Evolutionary conservation across 164 flowering plant species (phyloP).

Genomic region (Echeveria elegans): DNA sequence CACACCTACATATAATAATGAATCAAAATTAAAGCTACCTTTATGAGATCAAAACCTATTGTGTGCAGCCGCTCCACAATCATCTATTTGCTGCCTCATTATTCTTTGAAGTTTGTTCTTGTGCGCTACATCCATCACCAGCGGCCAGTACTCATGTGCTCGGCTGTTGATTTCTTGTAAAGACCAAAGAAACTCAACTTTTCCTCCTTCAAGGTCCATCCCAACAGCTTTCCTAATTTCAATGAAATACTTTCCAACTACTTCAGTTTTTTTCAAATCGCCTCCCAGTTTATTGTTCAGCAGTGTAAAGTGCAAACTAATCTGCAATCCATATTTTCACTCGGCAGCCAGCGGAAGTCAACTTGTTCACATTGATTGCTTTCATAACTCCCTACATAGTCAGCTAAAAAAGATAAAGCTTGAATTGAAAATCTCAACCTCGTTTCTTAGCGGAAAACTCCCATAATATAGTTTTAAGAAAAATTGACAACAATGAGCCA

Average conservation of each 20-base stretch:
- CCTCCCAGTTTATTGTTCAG: too few species aligned
- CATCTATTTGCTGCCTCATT: constrained; percentile 29
- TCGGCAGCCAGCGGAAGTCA: constrained; percentile 70
- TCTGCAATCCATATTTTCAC: constrained; percentile 95
- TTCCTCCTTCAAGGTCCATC: constrained; percentile 55
- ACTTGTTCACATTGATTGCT: constrained; percentile 74
- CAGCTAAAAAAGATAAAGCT: too few species aligned
- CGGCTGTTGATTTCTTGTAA: constrained; percentile 75
- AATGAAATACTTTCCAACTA: constrained; percentile 69
- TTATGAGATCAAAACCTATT: neutral
- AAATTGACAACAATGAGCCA: too few species aligned
- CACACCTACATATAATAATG: too few species aligned
- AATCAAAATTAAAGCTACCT: neutral
- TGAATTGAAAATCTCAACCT: too few species aligned
- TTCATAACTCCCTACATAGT: constrained; percentile 98
- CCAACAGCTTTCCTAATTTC: constrained; percentile 95
- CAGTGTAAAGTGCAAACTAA: too few species aligned
- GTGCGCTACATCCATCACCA: constrained; percentile 87
- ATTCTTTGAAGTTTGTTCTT: constrained; percentile 80
- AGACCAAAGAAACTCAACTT: constrained; percentile 86
- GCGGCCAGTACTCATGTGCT: constrained; percentile 84
- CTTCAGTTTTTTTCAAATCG: constrained; percentile 80
- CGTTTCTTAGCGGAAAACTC: too few species aligned
- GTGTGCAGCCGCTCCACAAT: neutral
- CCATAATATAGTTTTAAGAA: too few species aligned